phyloP scores from a whole-genome alignment of 2,329 filamentous ascomycete species.

The Penicillium sp. region DNA sequence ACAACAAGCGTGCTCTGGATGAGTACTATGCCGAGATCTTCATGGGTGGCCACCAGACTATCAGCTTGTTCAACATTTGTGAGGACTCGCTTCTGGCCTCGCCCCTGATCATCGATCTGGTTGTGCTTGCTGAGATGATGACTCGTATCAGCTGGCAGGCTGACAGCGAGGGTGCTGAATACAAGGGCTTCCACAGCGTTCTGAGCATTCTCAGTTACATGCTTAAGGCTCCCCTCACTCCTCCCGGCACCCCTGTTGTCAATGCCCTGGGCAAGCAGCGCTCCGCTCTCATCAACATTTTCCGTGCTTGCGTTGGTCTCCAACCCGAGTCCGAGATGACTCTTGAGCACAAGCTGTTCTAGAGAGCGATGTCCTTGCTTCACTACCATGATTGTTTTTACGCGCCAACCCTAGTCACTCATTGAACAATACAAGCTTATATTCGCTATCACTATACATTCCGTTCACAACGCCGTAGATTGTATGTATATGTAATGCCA shows the following conservation, averaged over 20 bases:
- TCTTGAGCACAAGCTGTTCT: slow-evolving; percentile 96
- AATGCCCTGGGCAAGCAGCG: slow-evolving; percentile 97
- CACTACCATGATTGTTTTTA: background rate
- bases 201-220: slow-evolving; percentile 98
- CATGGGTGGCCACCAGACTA: slow-evolving; percentile 96
- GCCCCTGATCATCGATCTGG: slow-evolving; percentile 94
- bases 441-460: background rate
- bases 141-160: slow-evolving; percentile 93
- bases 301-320: slow-evolving; percentile 93
- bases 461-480: background rate
- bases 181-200: slow-evolving; percentile 93
- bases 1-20: slow-evolving; percentile 97
- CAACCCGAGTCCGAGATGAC: slow-evolving; percentile 99
- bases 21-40: slow-evolving; percentile 99
- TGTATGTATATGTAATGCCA: background rate
- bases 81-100: slow-evolving; percentile 96
- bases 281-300: slow-evolving; percentile 91
- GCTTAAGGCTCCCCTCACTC: slow-evolving; percentile 91
- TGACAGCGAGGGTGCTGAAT: slow-evolving; percentile 62
- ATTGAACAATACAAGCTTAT: slow-evolving; percentile 17
- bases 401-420: slow-evolving; percentile 31
- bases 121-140: slow-evolving; percentile 94
- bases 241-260: slow-evolving; percentile 90
- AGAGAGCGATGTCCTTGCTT: slow-evolving; percentile 21
- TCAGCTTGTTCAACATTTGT: slow-evolving; percentile 97